Conservation (phyloP, 2,329 filamentous ascomycete genomes). For the Colletotrichum orbiculare region DNA sequence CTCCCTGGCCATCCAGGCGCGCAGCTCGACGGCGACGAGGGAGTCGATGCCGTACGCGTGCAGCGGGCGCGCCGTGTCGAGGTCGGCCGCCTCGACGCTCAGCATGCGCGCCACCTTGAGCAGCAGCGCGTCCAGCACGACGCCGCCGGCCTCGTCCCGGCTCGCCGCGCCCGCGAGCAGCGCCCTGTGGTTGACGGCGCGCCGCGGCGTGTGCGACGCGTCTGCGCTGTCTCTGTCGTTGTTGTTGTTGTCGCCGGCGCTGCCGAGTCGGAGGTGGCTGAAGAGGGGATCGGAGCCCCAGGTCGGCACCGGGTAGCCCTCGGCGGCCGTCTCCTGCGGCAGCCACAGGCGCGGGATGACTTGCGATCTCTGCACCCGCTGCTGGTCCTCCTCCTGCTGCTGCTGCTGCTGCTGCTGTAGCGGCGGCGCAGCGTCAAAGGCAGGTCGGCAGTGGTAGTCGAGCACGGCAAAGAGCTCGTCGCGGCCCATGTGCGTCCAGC, state of each 20-base stretch:
- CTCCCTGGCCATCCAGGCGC: slow-evolving; percentile 60
- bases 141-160: slow-evolving; percentile 37
- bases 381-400: not conserved
- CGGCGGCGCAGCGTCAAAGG: not conserved
- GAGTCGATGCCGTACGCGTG: slow-evolving; percentile 43
- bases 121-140: slow-evolving; percentile 41
- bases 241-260: too few relatives aligned
- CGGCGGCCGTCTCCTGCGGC: slow-evolving; percentile 39
- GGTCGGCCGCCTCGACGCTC: slow-evolving; percentile 35
- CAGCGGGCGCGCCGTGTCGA: slow-evolving; percentile 39
- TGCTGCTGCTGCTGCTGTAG: not conserved
- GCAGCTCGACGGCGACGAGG: slow-evolving; percentile 48
- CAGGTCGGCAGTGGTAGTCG: slow-evolving; percentile 41
- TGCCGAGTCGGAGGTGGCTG: slow-evolving; percentile 35
- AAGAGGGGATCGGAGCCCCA: slow-evolving; percentile 42
- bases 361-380: slow-evolving; percentile 32
- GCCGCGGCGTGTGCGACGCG: not conserved
- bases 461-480: slow-evolving; percentile 41
- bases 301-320: slow-evolving; percentile 38
- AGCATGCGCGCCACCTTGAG: slow-evolving; percentile 41
- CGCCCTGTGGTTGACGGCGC: slow-evolving; percentile 32
- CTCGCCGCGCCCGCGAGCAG: slow-evolving; percentile 40
- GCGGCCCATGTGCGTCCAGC: slow-evolving; percentile 39
- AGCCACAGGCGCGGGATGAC: slow-evolving; percentile 42
- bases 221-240: not conserved